Base-by-base conservation (phyloP, 306 rosid genomes). In the Purshia tridentata region DNA sequence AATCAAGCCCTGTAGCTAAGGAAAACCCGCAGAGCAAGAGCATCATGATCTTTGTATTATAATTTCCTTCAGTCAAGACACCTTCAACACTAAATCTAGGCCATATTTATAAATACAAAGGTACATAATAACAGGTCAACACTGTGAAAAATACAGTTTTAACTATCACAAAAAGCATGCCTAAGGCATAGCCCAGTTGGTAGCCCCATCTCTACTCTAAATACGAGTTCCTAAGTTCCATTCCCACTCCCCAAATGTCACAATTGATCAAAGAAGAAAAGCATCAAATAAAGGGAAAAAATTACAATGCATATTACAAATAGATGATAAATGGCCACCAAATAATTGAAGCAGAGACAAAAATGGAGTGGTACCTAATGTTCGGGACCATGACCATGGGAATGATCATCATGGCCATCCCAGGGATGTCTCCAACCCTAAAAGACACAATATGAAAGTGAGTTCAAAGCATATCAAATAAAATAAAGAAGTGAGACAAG, bases 401-500 rank as follows among this genome's bases (percentile, higher is more conserved):
- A 77, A 69, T 84, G 87, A 69, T 89, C 97, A 78, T 61, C 94
- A 56, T 93, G 97, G 76, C 92, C 97, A 22, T 93, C 98, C 98
- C 98, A 93, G 23, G 98, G 98, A 81, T 93, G 98, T 74, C 98
- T 87, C 98, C 92, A 93, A 12, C 98, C 98, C 98, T 93, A 79
- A 11, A 56, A 78, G 16, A 29, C 8, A 64, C 55, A 44, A 42
- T 22, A 60, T 16, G 37, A 66, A 57, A 53, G 9, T 53, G 19
- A 69, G 76, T 66, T 51, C 37, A 15, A 16, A 68, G 44, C 4
- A 47, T 56, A 19, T 14, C 3, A 50, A 69, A 40, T 18, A 11
- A 47, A 44, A 50, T 2, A 56, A 19, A 52, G 40, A 53, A 59
- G 9, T 11, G 51, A 76, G 67, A 73, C 11, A 3, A 50, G 35